Percentiles rank a stretch among this genome's conserved stretches.
These are phyloP conservation scores for Uronychia binucleata DNA, from an alignment of 73 alveolate species.

Conservation along the genomic window DNA sequence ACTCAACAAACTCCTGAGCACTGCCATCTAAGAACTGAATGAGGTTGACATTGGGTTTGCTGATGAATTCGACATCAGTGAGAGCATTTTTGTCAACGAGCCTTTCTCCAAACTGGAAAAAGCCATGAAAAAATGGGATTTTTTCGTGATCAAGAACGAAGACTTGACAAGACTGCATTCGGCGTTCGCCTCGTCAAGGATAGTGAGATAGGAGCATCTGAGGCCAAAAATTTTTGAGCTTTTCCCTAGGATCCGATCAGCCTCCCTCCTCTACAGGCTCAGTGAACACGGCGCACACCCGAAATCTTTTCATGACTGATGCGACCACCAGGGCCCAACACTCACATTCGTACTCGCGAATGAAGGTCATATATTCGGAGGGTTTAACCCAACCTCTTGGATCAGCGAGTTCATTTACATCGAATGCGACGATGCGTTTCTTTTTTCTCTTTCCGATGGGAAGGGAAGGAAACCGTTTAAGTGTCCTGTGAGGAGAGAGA, in stretches of 20 bases:
- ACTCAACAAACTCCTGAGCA: slow-evolving; percentile 27
- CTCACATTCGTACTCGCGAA: slow-evolving; percentile 59
- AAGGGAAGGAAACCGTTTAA: slow-evolving; percentile 67
- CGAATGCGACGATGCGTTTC: slow-evolving; percentile 79
- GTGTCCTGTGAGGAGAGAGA: slow-evolving; percentile 73
- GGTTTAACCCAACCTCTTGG: slow-evolving; percentile 91
- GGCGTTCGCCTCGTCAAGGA: slow-evolving; percentile 28
- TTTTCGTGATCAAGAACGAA: neutral
- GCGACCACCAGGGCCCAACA: slow-evolving; percentile 89
- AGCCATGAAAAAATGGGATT: slow-evolving; percentile 1
- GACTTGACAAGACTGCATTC: neutral
- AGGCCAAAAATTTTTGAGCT: slow-evolving; percentile 38
- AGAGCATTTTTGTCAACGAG: slow-evolving; percentile 24
- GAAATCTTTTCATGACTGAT: slow-evolving; percentile 70
- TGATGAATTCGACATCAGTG: slow-evolving; percentile 34
- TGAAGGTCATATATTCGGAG: slow-evolving; percentile 88
- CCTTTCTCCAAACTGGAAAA: slow-evolving; percentile 51
- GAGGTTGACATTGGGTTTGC: slow-evolving; percentile 39
- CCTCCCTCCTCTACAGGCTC: slow-evolving; percentile 50
- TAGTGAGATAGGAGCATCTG: slow-evolving; percentile 21
- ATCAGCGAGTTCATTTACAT: slow-evolving; percentile 78
- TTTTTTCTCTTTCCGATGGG: slow-evolving; percentile 87
- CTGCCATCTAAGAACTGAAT: slow-evolving; percentile 22
- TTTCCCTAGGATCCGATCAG: slow-evolving; percentile 63
- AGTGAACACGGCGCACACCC: slow-evolving; percentile 62